Base-by-base conservation (phyloP, 2,329 filamentous ascomycete genomes). In the Plenodomus biglobosus region DNA sequence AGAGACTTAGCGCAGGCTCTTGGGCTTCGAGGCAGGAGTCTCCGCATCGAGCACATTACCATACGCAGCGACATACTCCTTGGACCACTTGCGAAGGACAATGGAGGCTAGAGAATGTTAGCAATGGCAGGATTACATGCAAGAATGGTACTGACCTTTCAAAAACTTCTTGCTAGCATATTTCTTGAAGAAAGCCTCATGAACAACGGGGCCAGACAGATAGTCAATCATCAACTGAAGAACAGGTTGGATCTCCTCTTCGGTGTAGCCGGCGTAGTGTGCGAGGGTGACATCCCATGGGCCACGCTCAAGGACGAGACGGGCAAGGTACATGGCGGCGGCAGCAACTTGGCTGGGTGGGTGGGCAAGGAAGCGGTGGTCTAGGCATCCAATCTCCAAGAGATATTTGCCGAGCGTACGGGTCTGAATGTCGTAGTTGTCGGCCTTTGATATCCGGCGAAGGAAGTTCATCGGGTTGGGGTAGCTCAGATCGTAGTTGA, bases 391-490 rank as follows among this genome's bases (percentile, higher is more conserved):
- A 68, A 99, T 96, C 78, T 99, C 94, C 78, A 96, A 90, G 40
- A 99, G 80, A 73, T 97, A 99, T 78, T 99, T 99, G 73, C 90
- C 94, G 51, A 99, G 84, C 39, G 94, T 99, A 65, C 94, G 89
- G 52, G 92, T 96, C 73, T 96, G 90, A 66, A 97, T 96, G 74
- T 99, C 92, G 76, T 99, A 99, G 79, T 95, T 94, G 77, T 99
- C 95, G 67, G 94, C 95, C 80, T 99, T 99, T 53, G 92, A 97
- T 74, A 99, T 96, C 61, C 95, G 89, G 58, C 94, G 90, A 52
- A 99, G 84, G 78, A 99, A 99, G 82, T 99, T 99, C 94, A 99
- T 99, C 18, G 94, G 94, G 76, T 99, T 99, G 47, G 94, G 94
- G 70, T 96, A 99, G 78, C 92, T 96, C 56, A 99, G 85, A 71